Evolutionary conservation across 2,329 filamentous ascomycete species (phyloP).

Genomic region (Botrytis fragariae): DNA sequence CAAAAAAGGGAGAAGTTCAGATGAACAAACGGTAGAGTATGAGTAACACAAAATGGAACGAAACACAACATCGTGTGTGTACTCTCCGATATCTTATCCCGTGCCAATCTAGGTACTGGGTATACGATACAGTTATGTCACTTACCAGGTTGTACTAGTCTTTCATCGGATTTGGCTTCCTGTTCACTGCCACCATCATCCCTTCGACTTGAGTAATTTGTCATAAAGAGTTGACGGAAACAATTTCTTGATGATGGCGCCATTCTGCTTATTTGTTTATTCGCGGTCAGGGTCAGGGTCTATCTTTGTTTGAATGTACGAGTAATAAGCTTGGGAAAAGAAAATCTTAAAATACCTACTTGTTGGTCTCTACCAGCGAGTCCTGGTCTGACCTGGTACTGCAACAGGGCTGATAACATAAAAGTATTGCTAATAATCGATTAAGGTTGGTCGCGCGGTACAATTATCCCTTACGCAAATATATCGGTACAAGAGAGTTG

Average conservation of each 20-base stretch:
- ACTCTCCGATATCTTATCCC: not conserved
- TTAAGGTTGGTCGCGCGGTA: not conserved
- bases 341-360: not conserved
- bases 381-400: not conserved
- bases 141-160: not conserved
- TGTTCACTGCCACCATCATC: not conserved
- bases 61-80: not conserved
- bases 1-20: not conserved
- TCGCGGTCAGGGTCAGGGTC: not conserved
- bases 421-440: not conserved
- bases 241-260: conserved; percentile 1
- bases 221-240: not conserved
- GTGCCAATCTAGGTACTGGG: not conserved
- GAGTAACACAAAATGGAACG: not conserved
- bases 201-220: not conserved
- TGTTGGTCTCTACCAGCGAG: not conserved
- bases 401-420: conserved; percentile 1
- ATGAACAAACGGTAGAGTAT: not conserved
- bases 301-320: not conserved
- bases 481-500: not conserved
- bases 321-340: not conserved
- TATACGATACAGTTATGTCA: not conserved
- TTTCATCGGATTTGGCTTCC: not conserved
- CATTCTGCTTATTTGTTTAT: not conserved
- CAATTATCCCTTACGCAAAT: not conserved